Conservation (phyloP, 257 asterid species). For the Paulownia fortunei region DNA sequence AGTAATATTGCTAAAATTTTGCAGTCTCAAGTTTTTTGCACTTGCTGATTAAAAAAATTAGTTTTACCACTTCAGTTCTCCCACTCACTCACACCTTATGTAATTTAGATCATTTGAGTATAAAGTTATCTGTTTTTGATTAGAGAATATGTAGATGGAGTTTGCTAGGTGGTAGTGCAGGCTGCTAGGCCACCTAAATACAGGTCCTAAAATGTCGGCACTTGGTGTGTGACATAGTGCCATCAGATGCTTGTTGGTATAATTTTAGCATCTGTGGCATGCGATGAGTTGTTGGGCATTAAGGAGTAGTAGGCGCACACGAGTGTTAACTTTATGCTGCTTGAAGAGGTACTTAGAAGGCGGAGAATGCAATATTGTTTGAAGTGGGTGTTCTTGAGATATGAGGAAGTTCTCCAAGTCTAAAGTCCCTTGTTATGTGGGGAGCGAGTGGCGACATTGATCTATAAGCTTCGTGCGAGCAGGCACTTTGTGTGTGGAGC, state of each 20-base stretch:
- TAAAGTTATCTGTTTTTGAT: too few relatives aligned
- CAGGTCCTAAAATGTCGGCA: too few relatives aligned
- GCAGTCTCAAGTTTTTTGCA: not conserved
- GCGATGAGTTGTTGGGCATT: not conserved
- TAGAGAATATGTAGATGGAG: not conserved
- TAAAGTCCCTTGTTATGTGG: not conserved
- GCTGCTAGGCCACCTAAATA: too few relatives aligned
- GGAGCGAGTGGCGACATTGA: not conserved
- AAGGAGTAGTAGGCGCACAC: not conserved
- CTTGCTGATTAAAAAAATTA: too few relatives aligned
- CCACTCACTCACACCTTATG: too few relatives aligned
- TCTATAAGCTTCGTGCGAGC: not conserved
- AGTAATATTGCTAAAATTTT: not conserved
- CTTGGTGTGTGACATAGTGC: not conserved
- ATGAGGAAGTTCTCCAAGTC: not conserved
- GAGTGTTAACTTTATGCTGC: not conserved
- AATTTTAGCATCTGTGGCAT: not conserved
- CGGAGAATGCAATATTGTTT: not conserved
- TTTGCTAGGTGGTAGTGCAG: not conserved
- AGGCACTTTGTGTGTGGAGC: not conserved
- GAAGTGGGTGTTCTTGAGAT: not conserved
- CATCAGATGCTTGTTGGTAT: not conserved
- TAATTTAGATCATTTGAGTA: not conserved
- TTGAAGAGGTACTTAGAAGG: not conserved
- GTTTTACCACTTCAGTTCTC: too few relatives aligned